These are phyloP conservation scores for Schoenoplectus tabernaemontani DNA, from an alignment of 202 grass and related monocot species.

Conservation along the genomic window DNA sequence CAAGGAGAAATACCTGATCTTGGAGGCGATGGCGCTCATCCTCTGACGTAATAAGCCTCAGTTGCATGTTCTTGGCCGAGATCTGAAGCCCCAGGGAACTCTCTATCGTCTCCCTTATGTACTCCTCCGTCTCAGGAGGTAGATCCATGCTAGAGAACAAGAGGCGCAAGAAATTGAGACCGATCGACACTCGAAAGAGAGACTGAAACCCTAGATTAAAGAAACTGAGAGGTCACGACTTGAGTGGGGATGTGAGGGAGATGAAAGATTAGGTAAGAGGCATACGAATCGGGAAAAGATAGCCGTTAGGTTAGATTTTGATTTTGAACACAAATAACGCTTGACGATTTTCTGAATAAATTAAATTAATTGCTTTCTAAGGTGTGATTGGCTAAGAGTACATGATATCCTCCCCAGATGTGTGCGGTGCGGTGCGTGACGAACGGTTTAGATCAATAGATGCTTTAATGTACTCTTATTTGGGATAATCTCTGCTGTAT, in stretches of 20 bases:
- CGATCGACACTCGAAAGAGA: neutral
- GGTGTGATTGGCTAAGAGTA: neutral
- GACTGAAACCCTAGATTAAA: slow-evolving; percentile 23
- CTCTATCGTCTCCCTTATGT: slow-evolving; percentile 64
- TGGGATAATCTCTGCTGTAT: neutral
- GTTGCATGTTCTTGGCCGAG: slow-evolving; percentile 42
- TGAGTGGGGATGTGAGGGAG: neutral
- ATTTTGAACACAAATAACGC: neutral
- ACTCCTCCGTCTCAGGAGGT: slow-evolving; percentile 38
- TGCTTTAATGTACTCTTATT: neutral
- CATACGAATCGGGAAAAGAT: slow-evolving; percentile 9
- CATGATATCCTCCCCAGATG: neutral
- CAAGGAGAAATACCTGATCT: slow-evolving; percentile 59
- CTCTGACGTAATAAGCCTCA: slow-evolving; percentile 64
- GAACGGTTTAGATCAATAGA: neutral
- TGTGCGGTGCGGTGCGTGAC: neutral
- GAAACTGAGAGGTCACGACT: neutral
- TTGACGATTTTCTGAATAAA: no score
- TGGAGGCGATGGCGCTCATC: slow-evolving; percentile 57
- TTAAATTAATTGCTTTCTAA: neutral
- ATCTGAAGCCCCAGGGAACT: slow-evolving; percentile 60
- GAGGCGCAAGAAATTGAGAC: neutral
- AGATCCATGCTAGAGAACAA: slow-evolving; percentile 8
- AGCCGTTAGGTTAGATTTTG: slow-evolving; percentile 15
- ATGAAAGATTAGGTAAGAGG: neutral